phyloP scores from a whole-genome alignment of 257 asterid species.

The Fraxinus anomala region DNA sequence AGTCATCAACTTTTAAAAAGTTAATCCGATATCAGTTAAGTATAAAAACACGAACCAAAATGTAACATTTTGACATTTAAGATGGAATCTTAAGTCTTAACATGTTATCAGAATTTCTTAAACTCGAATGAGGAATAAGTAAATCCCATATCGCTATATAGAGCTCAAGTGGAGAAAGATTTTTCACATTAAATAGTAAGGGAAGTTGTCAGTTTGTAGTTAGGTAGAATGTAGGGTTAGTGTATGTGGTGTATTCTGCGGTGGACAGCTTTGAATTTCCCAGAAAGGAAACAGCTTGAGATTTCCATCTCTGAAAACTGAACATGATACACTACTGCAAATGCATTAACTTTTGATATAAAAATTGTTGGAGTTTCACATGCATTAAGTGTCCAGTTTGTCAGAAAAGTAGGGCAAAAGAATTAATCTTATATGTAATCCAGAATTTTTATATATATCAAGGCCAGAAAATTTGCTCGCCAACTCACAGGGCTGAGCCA shows the following conservation, averaged over 20 bases:
- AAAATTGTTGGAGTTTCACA: neutral
- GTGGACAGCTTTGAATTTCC: neutral
- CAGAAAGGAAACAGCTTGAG: conserved; percentile 1
- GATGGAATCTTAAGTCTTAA: too few relatives aligned
- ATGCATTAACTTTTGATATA: neutral
- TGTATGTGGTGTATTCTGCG: neutral
- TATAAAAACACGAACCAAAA: too few relatives aligned
- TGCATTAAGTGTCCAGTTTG: neutral
- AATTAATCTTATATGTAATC: neutral
- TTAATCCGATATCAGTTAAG: too few relatives aligned
- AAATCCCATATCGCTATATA: too few relatives aligned
- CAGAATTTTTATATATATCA: neutral
- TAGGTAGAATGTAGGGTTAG: neutral
- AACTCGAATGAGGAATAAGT: too few relatives aligned
- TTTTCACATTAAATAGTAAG: neutral
- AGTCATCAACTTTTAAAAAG: neutral
- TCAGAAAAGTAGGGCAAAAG: neutral
- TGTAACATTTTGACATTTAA: too few relatives aligned
- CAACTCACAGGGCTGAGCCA: neutral
- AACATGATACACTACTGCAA: neutral
- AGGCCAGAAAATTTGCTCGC: neutral
- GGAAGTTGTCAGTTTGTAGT: neutral
- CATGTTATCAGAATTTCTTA: too few relatives aligned
- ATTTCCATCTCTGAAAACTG: neutral
- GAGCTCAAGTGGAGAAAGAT: too few relatives aligned